A percentile compares a stretch with the other conserved stretches of the same genome.
Evolutionary conservation across 148 eudicot genomes (phyloP).

Genomic region (Agrostemma githago): DNA sequence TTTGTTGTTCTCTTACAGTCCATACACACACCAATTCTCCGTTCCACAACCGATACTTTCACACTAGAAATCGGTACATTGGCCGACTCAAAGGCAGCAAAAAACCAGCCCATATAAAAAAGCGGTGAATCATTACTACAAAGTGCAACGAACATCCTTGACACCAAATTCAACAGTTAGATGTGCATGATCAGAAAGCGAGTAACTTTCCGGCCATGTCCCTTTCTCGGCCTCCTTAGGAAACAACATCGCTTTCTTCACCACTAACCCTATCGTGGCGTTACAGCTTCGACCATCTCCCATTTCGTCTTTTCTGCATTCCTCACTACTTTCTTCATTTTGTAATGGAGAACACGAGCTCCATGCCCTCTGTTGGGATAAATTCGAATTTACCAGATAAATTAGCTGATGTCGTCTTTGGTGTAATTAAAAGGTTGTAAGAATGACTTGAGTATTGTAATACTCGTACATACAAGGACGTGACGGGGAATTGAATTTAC

Average conservation of each 20-base stretch:
- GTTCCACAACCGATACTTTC: neutral
- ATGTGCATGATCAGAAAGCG: constrained; percentile 50
- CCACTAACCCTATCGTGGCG: constrained; percentile 29
- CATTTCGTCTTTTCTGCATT: constrained; percentile 8
- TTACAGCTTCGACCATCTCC: constrained; percentile 4
- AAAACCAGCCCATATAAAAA: neutral
- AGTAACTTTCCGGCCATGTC: constrained; percentile 45
- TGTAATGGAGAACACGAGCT: constrained; percentile 20
- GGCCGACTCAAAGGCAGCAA: neutral
- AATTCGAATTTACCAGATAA: neutral
- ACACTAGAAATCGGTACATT: neutral
- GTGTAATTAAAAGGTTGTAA: no score
- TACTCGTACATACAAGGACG: neutral
- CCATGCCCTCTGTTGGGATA: constrained; percentile 23
- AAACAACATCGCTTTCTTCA: constrained; percentile 37
- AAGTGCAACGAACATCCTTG: constrained; percentile 18
- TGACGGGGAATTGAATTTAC: constrained; percentile 13
- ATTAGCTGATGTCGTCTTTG: no score
- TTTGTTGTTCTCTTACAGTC: no score
- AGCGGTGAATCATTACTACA: neutral
- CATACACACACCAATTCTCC: neutral
- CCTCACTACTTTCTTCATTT: constrained; percentile 12
- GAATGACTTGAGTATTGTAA: no score
- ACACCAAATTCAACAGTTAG: constrained; percentile 38
- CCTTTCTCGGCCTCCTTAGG: constrained; percentile 46